phyloP scores from a whole-genome alignment of 768 basidiomycete genomes.

The Hygrophorus russula region DNA sequence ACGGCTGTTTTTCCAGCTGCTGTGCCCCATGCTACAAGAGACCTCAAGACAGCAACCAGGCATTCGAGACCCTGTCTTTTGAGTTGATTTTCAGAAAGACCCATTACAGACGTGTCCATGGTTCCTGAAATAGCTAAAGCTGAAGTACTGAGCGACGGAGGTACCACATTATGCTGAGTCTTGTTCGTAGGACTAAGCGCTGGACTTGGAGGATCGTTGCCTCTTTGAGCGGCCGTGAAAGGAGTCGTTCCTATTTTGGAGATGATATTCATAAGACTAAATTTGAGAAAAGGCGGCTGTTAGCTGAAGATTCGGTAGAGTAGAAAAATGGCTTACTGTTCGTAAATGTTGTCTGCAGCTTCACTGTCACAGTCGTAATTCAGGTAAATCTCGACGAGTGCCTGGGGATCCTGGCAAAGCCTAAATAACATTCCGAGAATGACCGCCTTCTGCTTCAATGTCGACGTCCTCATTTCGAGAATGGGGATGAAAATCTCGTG shows the following conservation, averaged over 20 bases:
- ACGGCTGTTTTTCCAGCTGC: slow-evolving; percentile 34
- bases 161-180: slow-evolving; percentile 23
- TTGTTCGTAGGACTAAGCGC: slow-evolving; percentile 42
- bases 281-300: slow-evolving; percentile 6
- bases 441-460: slow-evolving; percentile 87
- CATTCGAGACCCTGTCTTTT: slow-evolving; percentile 92
- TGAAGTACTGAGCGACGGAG: slow-evolving; percentile 54
- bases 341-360: slow-evolving; percentile 94
- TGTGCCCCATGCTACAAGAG: slow-evolving; percentile 86
- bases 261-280: slow-evolving; percentile 89
- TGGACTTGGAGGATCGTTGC: slow-evolving; percentile 50
- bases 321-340: slow-evolving; percentile 49
- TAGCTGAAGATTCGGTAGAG: neutral
- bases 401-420: slow-evolving; percentile 92
- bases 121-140: slow-evolving; percentile 55
- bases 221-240: slow-evolving; percentile 33
- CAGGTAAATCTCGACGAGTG: slow-evolving; percentile 94
- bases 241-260: slow-evolving; percentile 76
- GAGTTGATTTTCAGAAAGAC: slow-evolving; percentile 74
- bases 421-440: slow-evolving; percentile 82
- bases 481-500: slow-evolving; percentile 99
- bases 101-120: slow-evolving; percentile 56
- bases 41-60: slow-evolving; percentile 77
- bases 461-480: slow-evolving; percentile 94
- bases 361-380: slow-evolving; percentile 98